Conservation (phyloP, 495 filamentous ascomycete genomes). For the Hypoxylon fragiforme region DNA sequence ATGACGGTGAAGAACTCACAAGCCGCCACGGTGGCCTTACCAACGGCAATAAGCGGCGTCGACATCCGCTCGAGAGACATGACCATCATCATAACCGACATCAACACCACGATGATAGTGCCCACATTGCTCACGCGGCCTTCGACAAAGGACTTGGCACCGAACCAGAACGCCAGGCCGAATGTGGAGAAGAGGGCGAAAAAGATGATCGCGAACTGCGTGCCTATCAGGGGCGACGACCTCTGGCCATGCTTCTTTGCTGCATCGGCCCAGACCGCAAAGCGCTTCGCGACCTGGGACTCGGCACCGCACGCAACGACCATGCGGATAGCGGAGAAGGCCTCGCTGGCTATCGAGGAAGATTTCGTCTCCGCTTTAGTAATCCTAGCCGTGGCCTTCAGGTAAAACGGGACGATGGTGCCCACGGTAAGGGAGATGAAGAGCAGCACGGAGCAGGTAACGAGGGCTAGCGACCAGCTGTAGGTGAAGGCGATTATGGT, state of each 20-base stretch:
- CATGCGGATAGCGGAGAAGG: constrained; percentile 59
- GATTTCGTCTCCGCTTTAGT: constrained; percentile 54
- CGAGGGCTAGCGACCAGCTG: constrained; percentile 60
- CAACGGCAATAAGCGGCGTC: constrained; percentile 53
- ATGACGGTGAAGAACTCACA: constrained; percentile 61
- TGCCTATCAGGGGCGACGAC: constrained; percentile 49
- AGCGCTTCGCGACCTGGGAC: constrained; percentile 52
- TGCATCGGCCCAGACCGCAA: constrained; percentile 59
- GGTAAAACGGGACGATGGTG: constrained; percentile 60
- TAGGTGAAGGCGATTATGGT: constrained; percentile 58
- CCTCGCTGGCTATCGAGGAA: constrained; percentile 61
- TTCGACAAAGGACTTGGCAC: constrained; percentile 46
- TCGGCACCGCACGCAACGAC: constrained; percentile 68
- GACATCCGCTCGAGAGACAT: constrained; percentile 52
- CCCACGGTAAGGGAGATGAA: constrained; percentile 58
- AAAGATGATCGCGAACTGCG: constrained; percentile 43
- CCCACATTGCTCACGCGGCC: constrained; percentile 47
- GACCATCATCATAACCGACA: constrained; percentile 61
- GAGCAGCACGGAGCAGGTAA: constrained; percentile 59
- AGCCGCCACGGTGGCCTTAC: constrained; percentile 59
- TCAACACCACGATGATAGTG: constrained; percentile 55
- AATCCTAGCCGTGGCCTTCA: constrained; percentile 52
- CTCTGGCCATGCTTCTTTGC: constrained; percentile 55
- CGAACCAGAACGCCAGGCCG: constrained; percentile 58
- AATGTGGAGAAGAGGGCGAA: constrained; percentile 49